These are phyloP conservation scores for Micractinium sp. DNA, from an alignment of 139 green algal species.

Conservation along the genomic window DNA sequence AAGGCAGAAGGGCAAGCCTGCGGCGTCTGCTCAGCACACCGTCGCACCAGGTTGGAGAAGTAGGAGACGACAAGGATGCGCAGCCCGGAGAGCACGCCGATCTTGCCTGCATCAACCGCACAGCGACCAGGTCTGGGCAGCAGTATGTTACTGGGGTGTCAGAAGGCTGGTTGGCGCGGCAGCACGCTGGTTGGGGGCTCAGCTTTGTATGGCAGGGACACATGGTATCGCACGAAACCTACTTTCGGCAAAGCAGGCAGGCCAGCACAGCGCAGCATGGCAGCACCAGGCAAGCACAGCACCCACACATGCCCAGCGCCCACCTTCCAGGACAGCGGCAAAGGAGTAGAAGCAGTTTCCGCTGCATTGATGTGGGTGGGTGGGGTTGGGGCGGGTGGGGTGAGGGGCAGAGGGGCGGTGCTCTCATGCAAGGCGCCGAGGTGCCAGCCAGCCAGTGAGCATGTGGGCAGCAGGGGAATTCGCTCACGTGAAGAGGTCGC, in stretches of 20 bases:
- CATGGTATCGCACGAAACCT: too few species aligned
- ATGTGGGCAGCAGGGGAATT: too few species aligned
- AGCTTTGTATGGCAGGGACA: too few species aligned
- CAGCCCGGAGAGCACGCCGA: neutral
- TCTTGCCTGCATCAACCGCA: slow-evolving; percentile 7
- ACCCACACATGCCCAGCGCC: neutral
- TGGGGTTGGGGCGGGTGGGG: neutral
- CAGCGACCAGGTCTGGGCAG: too few species aligned
- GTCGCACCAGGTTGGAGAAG: slow-evolving; percentile 14
- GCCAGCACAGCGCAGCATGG: too few species aligned
- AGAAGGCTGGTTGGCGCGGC: neutral
- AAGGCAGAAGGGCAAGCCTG: neutral
- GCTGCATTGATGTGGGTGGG: neutral
- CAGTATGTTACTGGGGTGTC: too few species aligned
- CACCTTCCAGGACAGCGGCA: neutral
- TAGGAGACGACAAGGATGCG: neutral
- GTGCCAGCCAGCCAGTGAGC: too few species aligned
- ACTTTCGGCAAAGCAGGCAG: neutral
- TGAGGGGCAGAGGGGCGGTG: too few species aligned
- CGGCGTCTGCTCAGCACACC: neutral
- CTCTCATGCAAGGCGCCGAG: too few species aligned
- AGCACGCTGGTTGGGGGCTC: too few species aligned
- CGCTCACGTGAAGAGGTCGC: slow-evolving; percentile 2
- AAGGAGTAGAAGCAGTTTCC: slow-evolving; percentile 17
- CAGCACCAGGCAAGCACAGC: neutral